Base-by-base conservation (phyloP, 1,284 basidiomycete species). In the Moniliella sp. region DNA sequence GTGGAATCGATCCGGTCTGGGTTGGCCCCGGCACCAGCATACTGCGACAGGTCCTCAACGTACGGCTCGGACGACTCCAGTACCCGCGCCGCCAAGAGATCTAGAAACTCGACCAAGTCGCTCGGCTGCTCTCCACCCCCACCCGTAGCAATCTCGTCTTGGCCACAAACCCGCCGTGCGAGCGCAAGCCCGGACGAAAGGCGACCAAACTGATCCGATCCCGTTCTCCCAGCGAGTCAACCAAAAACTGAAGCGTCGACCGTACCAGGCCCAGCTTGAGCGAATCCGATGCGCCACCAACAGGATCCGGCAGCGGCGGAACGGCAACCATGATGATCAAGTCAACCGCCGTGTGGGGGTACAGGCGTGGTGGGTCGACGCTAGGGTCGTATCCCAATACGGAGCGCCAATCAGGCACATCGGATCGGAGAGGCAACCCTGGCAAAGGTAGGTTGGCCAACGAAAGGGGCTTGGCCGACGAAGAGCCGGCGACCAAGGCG, bases 261-360 rank as follows among this genome's bases (percentile, higher is more conserved):
- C 47, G 43, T 18, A 55, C 45, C 25, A 55, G 38, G 5, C 50
- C 42, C 13, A 55, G 37, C 31, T 55, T 55, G 31, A 55, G 42
- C 13, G 76, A 68, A 28, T 66, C 67, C 4, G 38, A 31, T 13
- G 33, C 14, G 9, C 15, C 13, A 9, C 12, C 32, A 1, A 51
- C 45, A 7, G 45, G 39, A 0, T 72, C 69, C 18, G 25, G 13
- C 13, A 30, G 18, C 4, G 75, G 69, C 1, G 86, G 83, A 0
- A 94, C 66, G 2, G 84, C 82, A 25, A 94, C 64, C 35, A 93
- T 79, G 32, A 94, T 69, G 49, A 93, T 79, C 33, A 97, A 69
- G 60, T 97, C 88, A 47, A 91, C 66, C 0, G 83, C 71, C 0
- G 84, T 76, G 57, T 93, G 84, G 11, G 73, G 69, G 2, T 86